These are phyloP conservation scores for Bretschneidera sinensis DNA, from an alignment of 345 rosid species.

Conservation along the genomic window DNA sequence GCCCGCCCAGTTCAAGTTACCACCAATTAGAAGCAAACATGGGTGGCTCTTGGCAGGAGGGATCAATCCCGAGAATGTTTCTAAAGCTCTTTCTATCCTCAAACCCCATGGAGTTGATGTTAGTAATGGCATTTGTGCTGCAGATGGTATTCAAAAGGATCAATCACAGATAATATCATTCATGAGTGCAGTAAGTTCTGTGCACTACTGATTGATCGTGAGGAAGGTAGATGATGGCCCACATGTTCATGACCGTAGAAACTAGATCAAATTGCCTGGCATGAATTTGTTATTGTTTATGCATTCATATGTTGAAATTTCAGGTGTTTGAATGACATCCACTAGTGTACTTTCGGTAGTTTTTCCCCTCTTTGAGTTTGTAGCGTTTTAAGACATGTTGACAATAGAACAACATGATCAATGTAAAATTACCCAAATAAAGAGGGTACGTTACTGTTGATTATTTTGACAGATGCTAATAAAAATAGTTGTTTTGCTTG, in stretches of 20 bases:
- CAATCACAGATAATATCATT: conserved; percentile 51
- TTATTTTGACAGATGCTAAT: not conserved
- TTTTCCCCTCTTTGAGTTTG: not conserved
- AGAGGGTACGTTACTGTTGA: too few species aligned
- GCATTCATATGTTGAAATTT: not conserved
- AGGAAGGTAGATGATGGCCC: not conserved
- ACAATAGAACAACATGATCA: not conserved
- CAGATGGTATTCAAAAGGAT: conserved; percentile 70
- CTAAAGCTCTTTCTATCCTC: conserved; percentile 55
- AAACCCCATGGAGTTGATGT: conserved; percentile 78
- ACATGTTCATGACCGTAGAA: too few species aligned
- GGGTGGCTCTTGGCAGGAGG: conserved; percentile 96
- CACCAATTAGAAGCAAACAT: conserved; percentile 58
- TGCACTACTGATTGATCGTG: conserved; percentile 26
- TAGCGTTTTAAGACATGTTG: not conserved
- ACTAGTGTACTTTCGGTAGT: not conserved
- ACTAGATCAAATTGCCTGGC: not conserved
- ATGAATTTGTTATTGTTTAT: too few species aligned
- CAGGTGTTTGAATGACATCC: not conserved
- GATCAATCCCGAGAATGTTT: conserved; percentile 57
- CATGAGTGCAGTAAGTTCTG: conserved; percentile 47
- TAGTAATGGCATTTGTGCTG: conserved; percentile 74
- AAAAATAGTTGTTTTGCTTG: too few species aligned
- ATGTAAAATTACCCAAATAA: not conserved
- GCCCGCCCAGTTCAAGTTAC: conserved; percentile 51